These are phyloP conservation scores for Oryza meridionalis DNA, from an alignment of 176 grass and related monocot species.

Conservation along the genomic window DNA sequence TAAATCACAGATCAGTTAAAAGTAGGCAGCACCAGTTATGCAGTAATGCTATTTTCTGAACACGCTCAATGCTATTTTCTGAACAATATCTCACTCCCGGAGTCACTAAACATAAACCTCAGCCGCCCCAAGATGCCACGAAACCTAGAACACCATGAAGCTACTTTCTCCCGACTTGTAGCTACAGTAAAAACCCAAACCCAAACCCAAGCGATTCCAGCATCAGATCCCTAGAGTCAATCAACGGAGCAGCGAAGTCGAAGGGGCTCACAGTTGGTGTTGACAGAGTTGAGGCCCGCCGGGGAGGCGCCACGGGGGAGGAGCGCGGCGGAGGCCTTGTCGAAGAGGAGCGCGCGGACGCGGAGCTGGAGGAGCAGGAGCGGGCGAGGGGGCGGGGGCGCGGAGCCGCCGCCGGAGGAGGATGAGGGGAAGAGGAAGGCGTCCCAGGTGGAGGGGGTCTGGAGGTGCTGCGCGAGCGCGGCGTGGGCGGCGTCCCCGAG, in stretches of 20 bases:
- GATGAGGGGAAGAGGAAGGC: constrained; percentile 62
- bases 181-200: neutral
- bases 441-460: constrained; percentile 76
- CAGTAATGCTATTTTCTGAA: neutral
- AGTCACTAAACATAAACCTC: neutral
- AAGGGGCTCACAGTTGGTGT: constrained; percentile 55
- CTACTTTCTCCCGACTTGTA: neutral
- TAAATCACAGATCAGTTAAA: neutral
- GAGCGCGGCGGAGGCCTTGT: constrained; percentile 91
- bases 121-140: neutral
- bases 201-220: constrained; percentile 21
- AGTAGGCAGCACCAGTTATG: neutral
- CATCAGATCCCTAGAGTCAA: constrained; percentile 35
- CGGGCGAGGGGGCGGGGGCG: constrained; percentile 34
- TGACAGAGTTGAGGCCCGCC: constrained; percentile 46
- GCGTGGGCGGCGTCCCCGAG: constrained; percentile 77
- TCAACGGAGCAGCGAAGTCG: neutral
- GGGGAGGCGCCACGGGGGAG: constrained; percentile 32
- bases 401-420: neutral
- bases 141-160: constrained; percentile 26
- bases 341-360: constrained; percentile 86
- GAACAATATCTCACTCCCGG: neutral
- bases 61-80: neutral
- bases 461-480: constrained; percentile 58
- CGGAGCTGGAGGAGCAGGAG: constrained; percentile 83